Conservation (phyloP, 768 basidiomycete species). For the Mycena polygramma region DNA sequence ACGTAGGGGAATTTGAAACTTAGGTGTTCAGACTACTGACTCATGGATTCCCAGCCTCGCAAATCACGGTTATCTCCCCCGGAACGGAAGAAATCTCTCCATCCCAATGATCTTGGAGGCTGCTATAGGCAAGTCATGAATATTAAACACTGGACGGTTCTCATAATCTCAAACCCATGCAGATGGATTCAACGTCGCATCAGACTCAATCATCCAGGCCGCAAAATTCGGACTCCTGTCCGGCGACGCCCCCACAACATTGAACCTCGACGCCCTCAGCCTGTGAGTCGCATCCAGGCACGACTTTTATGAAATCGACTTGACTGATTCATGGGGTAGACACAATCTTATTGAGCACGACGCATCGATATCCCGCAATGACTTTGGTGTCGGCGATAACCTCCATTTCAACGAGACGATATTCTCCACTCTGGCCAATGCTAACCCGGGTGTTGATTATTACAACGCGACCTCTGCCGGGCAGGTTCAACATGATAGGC, state of each 20-base stretch:
- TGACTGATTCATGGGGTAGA: background rate
- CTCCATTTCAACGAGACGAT: conserved; percentile 34
- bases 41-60: conserved; percentile 20
- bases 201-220: conserved; percentile 11
- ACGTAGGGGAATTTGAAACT: background rate
- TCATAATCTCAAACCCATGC: background rate
- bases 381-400: conserved; percentile 33
- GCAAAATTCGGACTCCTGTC: conserved; percentile 22
- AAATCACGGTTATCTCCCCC: conserved; percentile 35
- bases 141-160: background rate
- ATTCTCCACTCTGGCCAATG: conserved; percentile 24
- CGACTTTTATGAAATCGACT: too few species aligned
- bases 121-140: conserved; percentile 1
- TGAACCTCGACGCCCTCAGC: conserved; percentile 34
- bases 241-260: conserved; percentile 1
- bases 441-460: conserved; percentile 30
- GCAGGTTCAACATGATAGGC: conserved; percentile 17
- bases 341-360: conserved; percentile 36
- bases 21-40: background rate
- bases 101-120: conserved; percentile 25
- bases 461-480: conserved; percentile 27
- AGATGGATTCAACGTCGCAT: conserved; percentile 16
- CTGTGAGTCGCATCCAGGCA: conserved; percentile 17
- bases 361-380: conserved; percentile 19
- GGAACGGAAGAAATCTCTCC: conserved; percentile 21